Evolutionary conservation across 108 stramenopile species (phyloP), one percentile per base, ranked within the genome.

Genomic region (Discostella pseudostelligera): DNA sequence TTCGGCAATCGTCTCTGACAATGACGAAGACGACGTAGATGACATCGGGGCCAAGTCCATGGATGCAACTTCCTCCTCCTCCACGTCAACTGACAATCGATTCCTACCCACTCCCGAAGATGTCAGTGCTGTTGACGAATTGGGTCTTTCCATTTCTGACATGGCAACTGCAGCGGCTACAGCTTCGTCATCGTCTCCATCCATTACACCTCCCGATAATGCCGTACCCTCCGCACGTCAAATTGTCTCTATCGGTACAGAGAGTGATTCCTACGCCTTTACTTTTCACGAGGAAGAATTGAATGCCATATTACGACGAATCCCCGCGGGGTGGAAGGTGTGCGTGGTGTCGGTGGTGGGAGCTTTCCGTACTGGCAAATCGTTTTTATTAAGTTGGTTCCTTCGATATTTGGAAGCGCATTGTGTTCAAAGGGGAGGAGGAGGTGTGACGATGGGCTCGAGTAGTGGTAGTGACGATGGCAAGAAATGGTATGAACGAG

Each of bases 331-430:
- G 3, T 86, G 83, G 90, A 95, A 97, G 72, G 97, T 99, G 8
- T 62, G 90, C 42, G 94, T 98, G 0, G 92, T 99, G 13, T 90
- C 89, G 43, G 97, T 98, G 14, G 97, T 99, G 0, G 99, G 99
- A 39, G 96, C 97, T 26, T 98, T 98, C 76, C 95, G 99, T 36
- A 98, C 97, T 1, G 99, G 99, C 26, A 99, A 99, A 60, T 81
- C 76, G 9, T 97, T 98, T 74, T 82, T 99, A 64, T 82, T 99
- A 26, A 94, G 81, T 67, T 95, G 96, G 87, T 94, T 98, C 60
- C 76, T 99, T 22, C 77, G 95, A 8, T 99, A 96, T 60, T 70
- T 99, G 37, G 74, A 83, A 49, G 40, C 43, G 29, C 44, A 81
- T 42, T 63, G 56, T 21, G 55, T 82, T 13, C 66, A 58, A 62